A percentile compares a stretch with the other conserved stretches of the same genome.
Conservation (phyloP, 495 filamentous ascomycete genomes). For the Lophiotrema nucula region DNA sequence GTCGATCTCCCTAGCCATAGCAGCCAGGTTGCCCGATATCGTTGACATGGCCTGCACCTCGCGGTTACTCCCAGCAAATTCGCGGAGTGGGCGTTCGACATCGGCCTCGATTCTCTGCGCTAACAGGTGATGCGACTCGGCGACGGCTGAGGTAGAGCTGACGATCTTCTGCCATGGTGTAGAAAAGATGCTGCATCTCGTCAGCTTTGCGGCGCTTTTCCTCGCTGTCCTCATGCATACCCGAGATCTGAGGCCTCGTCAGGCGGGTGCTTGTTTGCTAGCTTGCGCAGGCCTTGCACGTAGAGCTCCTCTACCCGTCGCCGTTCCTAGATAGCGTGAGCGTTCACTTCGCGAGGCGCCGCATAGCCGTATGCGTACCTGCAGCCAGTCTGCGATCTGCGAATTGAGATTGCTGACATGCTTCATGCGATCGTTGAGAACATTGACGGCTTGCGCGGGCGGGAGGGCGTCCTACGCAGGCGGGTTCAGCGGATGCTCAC, state of each 20-base stretch:
- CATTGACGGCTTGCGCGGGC: conserved; percentile 77
- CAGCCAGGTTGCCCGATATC: conserved; percentile 75
- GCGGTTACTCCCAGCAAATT: conserved; percentile 65
- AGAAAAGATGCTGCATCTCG: conserved; percentile 75
- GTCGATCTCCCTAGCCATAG: conserved; percentile 82
- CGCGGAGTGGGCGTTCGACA: conserved; percentile 80
- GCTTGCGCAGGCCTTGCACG: conserved; percentile 76
- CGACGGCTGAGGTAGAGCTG: conserved; percentile 72
- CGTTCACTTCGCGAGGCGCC: not conserved
- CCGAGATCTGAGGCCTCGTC: conserved; percentile 77
- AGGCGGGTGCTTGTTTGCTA: conserved; percentile 66
- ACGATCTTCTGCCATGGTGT: conserved; percentile 91
- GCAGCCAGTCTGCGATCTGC: conserved; percentile 95
- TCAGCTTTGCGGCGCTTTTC: conserved; percentile 5
- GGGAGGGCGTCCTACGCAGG: conserved; percentile 69
- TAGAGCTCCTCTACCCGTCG: conserved; percentile 90
- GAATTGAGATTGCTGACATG: conserved; percentile 81
- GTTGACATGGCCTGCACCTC: conserved; percentile 84
- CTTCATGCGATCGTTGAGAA: conserved; percentile 84
- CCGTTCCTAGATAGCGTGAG: conserved; percentile 66
- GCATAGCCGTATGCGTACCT: conserved; percentile 53
- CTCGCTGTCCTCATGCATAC: conserved; percentile 48
- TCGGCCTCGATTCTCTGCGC: conserved; percentile 85
- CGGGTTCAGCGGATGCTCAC: conserved; percentile 31
- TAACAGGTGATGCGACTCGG: conserved; percentile 79